These are phyloP conservation scores for Pulveroboletus sp. DNA, from an alignment of 768 basidiomycete genomes.

Conservation along the genomic window DNA sequence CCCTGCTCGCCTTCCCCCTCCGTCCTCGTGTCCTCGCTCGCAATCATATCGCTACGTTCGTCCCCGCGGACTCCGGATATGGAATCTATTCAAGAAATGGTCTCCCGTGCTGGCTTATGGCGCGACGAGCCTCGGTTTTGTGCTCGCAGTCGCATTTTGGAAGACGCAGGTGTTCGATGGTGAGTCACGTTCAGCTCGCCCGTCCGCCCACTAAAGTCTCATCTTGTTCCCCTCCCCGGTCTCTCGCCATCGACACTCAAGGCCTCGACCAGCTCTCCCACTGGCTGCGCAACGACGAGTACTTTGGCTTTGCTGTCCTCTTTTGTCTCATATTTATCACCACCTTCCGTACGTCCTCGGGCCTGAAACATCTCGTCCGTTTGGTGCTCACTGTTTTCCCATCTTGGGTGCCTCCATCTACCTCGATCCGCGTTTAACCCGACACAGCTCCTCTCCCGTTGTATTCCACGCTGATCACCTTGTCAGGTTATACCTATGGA, in stretches of 20 bases:
- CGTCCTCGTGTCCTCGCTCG: constrained; percentile 14
- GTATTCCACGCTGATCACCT: constrained; percentile 88
- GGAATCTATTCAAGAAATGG: constrained; percentile 65
- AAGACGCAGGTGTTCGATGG: constrained; percentile 77
- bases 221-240: too few relatives aligned
- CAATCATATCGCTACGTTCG: constrained; percentile 35
- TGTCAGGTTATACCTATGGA: constrained; percentile 90
- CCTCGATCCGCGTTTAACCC: background rate
- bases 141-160: constrained; percentile 81
- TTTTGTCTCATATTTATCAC: constrained; percentile 82
- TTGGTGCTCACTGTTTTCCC: constrained; percentile 9
- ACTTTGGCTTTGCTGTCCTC: constrained; percentile 72
- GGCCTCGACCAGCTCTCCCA: constrained; percentile 79
- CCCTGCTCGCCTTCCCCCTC: constrained; percentile 15
- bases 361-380: constrained; percentile 1
- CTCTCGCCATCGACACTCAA: constrained; percentile 27
- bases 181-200: constrained; percentile 36
- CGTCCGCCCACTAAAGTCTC: background rate
- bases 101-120: constrained; percentile 73
- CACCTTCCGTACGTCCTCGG: constrained; percentile 66
- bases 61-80: constrained; percentile 49
- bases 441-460: constrained; percentile 77
- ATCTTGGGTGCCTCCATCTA: background rate
- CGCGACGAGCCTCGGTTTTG: constrained; percentile 69
- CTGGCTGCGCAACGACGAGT: constrained; percentile 68